phyloP scores from a whole-genome alignment of 2,329 filamentous ascomycete species.

The Arthrobotrys entomopaga region DNA sequence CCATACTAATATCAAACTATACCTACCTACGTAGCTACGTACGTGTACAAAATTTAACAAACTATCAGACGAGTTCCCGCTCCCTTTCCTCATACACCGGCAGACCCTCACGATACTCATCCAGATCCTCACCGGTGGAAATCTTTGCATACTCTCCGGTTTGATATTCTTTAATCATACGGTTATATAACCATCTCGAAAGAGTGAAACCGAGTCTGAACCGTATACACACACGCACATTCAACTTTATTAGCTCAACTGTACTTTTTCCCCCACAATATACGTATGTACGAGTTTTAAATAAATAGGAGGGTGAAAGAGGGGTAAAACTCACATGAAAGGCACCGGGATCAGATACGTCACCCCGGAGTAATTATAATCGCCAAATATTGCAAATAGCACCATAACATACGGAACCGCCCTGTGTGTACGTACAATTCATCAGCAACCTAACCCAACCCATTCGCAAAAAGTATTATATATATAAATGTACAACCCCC shows the following conservation, averaged over 20 bases:
- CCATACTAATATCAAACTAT: no score
- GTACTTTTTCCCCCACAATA: no score
- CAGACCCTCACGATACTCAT: constrained; percentile 17
- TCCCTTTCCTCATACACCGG: constrained; percentile 21
- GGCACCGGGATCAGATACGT: constrained; percentile 33
- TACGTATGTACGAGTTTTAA: no score
- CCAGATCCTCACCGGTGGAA: constrained; percentile 11
- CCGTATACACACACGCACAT: not conserved
- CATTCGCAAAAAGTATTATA: no score
- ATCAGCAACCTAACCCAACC: not conserved
- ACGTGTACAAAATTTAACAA: no score
- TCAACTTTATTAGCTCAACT: no score
- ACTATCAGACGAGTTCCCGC: not conserved
- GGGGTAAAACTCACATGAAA: constrained; percentile 26
- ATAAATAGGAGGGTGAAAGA: not conserved
- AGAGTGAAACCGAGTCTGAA: constrained; percentile 22
- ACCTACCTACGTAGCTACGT: no score
- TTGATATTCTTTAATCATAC: constrained; percentile 18
- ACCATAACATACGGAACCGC: constrained; percentile 35
- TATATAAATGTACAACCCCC: no score
- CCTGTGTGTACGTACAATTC: constrained; percentile 3
- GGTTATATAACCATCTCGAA: constrained; percentile 20
- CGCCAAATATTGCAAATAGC: constrained; percentile 37
- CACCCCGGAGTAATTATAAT: constrained; percentile 16
- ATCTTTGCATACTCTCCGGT: constrained; percentile 32